Evolutionary conservation across 2,329 filamentous ascomycete genomes (phyloP).

Genomic region (Lizonia empirigonia): DNA sequence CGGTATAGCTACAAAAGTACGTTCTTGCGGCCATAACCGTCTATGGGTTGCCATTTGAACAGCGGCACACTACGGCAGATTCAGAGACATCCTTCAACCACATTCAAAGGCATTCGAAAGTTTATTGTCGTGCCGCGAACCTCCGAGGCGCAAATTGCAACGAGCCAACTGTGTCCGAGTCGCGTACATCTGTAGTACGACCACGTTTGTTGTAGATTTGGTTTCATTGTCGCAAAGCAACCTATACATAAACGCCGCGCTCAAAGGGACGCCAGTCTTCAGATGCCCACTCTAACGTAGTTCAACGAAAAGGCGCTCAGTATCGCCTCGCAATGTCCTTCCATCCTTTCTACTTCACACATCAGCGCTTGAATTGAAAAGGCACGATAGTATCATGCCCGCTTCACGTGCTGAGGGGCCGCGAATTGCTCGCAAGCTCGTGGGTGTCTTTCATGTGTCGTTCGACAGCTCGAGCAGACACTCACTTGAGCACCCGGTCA

Average conservation of each 20-base stretch:
- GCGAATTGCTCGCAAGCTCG: neutral
- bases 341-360: neutral
- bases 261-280: conserved; percentile 32
- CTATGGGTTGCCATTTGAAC: neutral
- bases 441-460: neutral
- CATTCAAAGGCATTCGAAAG: neutral
- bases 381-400: neutral
- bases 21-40: neutral
- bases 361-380: neutral
- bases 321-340: conserved; percentile 1
- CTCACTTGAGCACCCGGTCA: conserved; percentile 76
- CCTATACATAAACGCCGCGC: conserved; percentile 38
- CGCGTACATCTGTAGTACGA: no score
- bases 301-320: conserved; percentile 8
- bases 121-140: neutral
- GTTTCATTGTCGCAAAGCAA: conserved; percentile 7
- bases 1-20: neutral
- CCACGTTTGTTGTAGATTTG: neutral
- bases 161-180: no score
- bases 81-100: neutral
- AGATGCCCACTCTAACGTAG: conserved; percentile 31
- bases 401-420: neutral
- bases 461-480: neutral
- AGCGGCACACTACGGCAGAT: neutral
- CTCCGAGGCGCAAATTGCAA: neutral